phyloP scores from a whole-genome alignment of 2,329 filamentous ascomycete species.

The Endocalyx cinctus region DNA sequence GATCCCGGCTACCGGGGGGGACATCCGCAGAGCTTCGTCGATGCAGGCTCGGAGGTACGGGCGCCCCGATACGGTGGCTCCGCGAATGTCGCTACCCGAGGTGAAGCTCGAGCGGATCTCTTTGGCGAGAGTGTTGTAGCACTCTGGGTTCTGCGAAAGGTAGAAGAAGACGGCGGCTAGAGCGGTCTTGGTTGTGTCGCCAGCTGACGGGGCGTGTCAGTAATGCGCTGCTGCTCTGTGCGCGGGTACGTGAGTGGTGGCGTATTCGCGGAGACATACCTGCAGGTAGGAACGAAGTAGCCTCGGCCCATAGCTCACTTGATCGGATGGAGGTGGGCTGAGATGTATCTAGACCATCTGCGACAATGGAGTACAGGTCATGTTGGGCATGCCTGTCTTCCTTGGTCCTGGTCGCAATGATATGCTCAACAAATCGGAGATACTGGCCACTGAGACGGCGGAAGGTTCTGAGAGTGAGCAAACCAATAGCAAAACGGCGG shows the following conservation, averaged over 20 bases:
- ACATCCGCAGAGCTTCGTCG: constrained; percentile 16
- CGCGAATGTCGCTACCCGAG: constrained; percentile 6
- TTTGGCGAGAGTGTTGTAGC: constrained; percentile 8
- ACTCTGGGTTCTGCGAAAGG: constrained; percentile 14
- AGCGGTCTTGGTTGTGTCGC: constrained; percentile 22
- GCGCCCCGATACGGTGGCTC: constrained; percentile 7
- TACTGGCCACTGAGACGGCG: constrained; percentile 3
- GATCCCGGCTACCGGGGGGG: constrained; percentile 9
- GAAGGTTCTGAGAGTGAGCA: constrained; percentile 1
- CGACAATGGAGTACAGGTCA: constrained; percentile 46
- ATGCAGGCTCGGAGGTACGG: constrained; percentile 16
- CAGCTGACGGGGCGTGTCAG: constrained; percentile 30
- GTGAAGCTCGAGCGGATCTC: constrained; percentile 14
- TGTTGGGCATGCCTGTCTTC: constrained; percentile 27
- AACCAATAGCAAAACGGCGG: background rate
- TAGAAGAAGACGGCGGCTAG: constrained; percentile 20
- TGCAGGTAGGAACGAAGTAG: constrained; percentile 11
- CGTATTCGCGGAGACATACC: constrained; percentile 4
- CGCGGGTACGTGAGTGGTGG: background rate
- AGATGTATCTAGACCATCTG: constrained; percentile 3
- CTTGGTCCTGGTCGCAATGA: constrained; percentile 4
- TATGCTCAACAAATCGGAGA: constrained; percentile 4
- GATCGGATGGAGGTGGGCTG: constrained; percentile 3
- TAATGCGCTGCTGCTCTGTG: background rate
- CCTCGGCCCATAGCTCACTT: constrained; percentile 13